Conservation (phyloP, 495 filamentous ascomycete species). For the Glarea lozoyensis region DNA sequence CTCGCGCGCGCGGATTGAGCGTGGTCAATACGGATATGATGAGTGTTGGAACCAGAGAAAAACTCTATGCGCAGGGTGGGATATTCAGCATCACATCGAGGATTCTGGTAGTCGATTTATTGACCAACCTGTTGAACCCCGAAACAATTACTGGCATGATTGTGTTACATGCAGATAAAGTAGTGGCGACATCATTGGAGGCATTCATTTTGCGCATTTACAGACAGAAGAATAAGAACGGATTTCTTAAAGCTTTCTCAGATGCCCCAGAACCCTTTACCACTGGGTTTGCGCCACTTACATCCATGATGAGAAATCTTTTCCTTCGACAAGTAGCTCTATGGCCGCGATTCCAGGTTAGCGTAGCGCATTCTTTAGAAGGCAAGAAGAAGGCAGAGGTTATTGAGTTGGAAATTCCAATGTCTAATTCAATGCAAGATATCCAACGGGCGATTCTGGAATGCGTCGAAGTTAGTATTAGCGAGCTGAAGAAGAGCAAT, state of each 20-base stretch:
- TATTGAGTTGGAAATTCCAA: conserved; percentile 91
- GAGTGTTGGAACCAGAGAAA: conserved; percentile 76
- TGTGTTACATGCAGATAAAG: conserved; percentile 80
- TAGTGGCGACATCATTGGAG: conserved; percentile 82
- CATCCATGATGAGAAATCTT: conserved; percentile 86
- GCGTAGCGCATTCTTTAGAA: conserved; percentile 80
- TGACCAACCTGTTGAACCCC: conserved; percentile 75
- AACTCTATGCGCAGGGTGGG: conserved; percentile 80
- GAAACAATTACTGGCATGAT: conserved; percentile 83
- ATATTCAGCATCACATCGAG: conserved; percentile 95
- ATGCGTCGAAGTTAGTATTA: conserved; percentile 90
- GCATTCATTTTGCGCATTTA: conserved; percentile 94
- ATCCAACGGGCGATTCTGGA: conserved; percentile 94
- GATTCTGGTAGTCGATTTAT: conserved; percentile 85
- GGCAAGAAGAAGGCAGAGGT: conserved; percentile 93
- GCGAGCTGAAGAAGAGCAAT: conserved; percentile 84
- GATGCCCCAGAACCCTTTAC: conserved; percentile 91
- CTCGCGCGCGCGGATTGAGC: conserved; percentile 74
- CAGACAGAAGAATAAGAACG: conserved; percentile 82
- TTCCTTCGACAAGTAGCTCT: conserved; percentile 83
- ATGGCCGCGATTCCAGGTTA: conserved; percentile 93
- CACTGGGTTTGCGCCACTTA: conserved; percentile 77
- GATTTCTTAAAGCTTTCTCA: conserved; percentile 94
- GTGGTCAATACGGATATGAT: conserved; percentile 92
- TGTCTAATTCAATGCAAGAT: conserved; percentile 87